Conservation (phyloP, 805 yeast species). For the Candida vaughaniae region DNA sequence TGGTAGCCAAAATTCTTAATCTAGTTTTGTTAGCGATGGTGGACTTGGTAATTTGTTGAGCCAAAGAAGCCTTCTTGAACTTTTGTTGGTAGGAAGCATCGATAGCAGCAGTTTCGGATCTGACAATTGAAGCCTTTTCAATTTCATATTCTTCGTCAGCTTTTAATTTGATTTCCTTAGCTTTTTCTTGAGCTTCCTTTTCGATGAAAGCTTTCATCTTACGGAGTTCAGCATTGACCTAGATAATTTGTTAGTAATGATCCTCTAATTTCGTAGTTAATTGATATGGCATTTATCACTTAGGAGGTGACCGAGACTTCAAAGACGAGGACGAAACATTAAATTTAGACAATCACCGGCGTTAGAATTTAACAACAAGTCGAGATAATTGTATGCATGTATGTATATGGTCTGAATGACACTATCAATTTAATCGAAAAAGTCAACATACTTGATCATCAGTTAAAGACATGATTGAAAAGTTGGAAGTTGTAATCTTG, state of each 20-base stretch:
- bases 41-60: constrained; percentile 94
- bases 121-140: constrained; percentile 92
- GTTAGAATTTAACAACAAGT: too few species aligned
- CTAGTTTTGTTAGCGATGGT: constrained; percentile 95
- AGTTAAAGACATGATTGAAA: constrained; percentile 31
- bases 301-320: too few species aligned
- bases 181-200: constrained; percentile 99
- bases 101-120: constrained; percentile 86
- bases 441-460: constrained; percentile 36
- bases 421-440: too few species aligned
- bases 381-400: too few species aligned
- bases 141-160: constrained; percentile 99
- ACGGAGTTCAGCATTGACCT: constrained; percentile 93
- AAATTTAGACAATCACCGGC: too few species aligned
- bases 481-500: too few species aligned
- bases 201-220: constrained; percentile 98
- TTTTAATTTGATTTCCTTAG: constrained; percentile 90
- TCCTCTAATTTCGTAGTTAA: too few species aligned
- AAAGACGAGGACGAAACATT: too few species aligned
- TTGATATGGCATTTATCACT: too few species aligned
- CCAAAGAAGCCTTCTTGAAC: constrained; percentile 85
- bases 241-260: constrained; percentile 5
- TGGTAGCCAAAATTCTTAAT: constrained; percentile 82
- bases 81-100: constrained; percentile 78
- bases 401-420: too few species aligned